A percentile compares a stretch with the other conserved stretches of the same genome.
phyloP scores from a whole-genome alignment of 768 basidiomycete species.

The Terana coerulea region DNA sequence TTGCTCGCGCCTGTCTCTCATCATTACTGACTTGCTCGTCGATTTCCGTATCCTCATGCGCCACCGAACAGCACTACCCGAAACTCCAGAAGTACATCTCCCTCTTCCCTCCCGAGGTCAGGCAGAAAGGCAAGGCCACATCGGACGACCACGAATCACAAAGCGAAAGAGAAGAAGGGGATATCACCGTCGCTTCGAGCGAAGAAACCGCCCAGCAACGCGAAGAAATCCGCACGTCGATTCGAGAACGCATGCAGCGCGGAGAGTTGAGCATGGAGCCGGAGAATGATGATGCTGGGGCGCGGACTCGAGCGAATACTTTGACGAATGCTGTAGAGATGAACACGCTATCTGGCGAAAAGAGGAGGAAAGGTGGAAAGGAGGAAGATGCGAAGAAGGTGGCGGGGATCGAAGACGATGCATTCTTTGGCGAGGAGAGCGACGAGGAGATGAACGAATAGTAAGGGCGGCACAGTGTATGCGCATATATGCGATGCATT shows the following conservation, averaged over 20 bases:
- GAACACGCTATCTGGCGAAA: not conserved
- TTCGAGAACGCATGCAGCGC: slow-evolving; percentile 54
- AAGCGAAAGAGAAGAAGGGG: slow-evolving; percentile 18
- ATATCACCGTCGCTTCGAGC: slow-evolving; percentile 19
- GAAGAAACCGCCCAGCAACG: slow-evolving; percentile 45
- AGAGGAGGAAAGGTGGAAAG: not conserved
- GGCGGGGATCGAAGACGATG: slow-evolving; percentile 22
- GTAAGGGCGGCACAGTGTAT: too few relatives aligned
- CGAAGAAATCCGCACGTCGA: slow-evolving; percentile 55
- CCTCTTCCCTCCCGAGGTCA: slow-evolving; percentile 72
- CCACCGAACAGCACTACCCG: slow-evolving; percentile 79
- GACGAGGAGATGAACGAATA: slow-evolving; percentile 10
- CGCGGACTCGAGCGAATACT: not conserved
- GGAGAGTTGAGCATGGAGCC: slow-evolving; percentile 60
- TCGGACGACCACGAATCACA: slow-evolving; percentile 10
- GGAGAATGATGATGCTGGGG: slow-evolving; percentile 36
- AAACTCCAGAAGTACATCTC: slow-evolving; percentile 87
- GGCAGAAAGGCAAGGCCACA: too few relatives aligned
- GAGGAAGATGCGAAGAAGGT: not conserved
- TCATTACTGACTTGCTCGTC: not conserved
- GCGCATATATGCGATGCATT: too few relatives aligned
- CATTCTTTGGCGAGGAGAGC: slow-evolving; percentile 28
- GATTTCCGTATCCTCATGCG: slow-evolving; percentile 6
- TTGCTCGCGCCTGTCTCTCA: not conserved
- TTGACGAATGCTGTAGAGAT: not conserved